These are phyloP conservation scores for Eutrema salsugineum DNA, from an alignment of 441 rosid genomes.

Conservation along the genomic window DNA sequence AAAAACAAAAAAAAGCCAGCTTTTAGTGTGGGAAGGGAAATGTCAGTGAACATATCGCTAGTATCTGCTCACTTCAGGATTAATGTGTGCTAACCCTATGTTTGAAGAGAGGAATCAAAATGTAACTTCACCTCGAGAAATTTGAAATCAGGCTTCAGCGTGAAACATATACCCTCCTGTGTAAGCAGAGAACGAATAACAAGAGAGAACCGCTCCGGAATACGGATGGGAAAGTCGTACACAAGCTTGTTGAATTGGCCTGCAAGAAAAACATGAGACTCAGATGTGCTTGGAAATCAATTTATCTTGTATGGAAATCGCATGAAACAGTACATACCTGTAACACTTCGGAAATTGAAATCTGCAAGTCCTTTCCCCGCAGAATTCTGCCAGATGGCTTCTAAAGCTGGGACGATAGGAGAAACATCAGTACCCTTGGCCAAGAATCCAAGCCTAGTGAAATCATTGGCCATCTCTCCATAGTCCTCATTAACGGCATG, in stretches of 20 bases:
- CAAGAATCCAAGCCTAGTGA: conserved; percentile 98
- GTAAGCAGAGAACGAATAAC: conserved; percentile 92
- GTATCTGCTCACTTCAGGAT: conserved; percentile 13
- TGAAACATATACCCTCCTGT: conserved; percentile 95
- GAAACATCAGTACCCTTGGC: conserved; percentile 87
- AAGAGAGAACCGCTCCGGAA: conserved; percentile 94
- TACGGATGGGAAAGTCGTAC: conserved; percentile 90
- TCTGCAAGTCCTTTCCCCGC: conserved; percentile 87
- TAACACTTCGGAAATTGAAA: conserved; percentile 91
- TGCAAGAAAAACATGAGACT: conserved; percentile 33
- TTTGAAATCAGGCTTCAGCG: conserved; percentile 88
- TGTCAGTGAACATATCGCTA: neutral
- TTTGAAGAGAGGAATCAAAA: neutral
- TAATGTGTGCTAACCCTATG: neutral
- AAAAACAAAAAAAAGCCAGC: neutral
- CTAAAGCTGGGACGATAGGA: conserved; percentile 91
- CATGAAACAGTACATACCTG: conserved; percentile 43
- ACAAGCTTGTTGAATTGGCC: conserved; percentile 90
- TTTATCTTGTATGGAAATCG: neutral
- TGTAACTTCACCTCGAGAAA: conserved; percentile 75
- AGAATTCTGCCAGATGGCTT: conserved; percentile 98
- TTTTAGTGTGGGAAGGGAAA: conserved; percentile 10
- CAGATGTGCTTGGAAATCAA: conserved; percentile 4
- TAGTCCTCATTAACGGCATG: conserved; percentile 99
- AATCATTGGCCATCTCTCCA: conserved; percentile 97